A percentile compares a stretch with the other conserved stretches of the same genome.
phyloP scores from a whole-genome alignment of 345 rosid species.

The Firmiana major region DNA sequence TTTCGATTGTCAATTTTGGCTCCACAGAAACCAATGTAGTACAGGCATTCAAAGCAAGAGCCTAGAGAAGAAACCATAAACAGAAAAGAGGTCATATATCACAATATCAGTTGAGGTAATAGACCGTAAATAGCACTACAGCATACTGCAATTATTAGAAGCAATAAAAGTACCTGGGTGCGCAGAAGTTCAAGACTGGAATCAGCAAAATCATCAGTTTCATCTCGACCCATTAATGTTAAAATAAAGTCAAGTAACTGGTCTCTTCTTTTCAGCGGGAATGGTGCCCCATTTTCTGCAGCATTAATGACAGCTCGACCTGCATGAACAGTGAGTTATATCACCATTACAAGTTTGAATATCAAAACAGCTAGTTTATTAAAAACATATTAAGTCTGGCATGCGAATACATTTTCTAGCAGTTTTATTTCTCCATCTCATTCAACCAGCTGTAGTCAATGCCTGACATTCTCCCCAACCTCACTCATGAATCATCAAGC shows the following conservation, averaged over 20 bases:
- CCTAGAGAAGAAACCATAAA: conserved; percentile 47
- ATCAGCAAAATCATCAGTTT: conserved; percentile 73
- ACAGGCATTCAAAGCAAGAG: conserved; percentile 93
- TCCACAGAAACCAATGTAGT: conserved; percentile 95
- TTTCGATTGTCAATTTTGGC: conserved; percentile 90
- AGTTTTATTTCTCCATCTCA: not conserved
- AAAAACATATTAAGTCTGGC: not conserved
- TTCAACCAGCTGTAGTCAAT: not conserved
- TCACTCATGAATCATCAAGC: not conserved
- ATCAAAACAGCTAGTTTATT: conserved; percentile 7
- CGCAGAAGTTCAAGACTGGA: conserved; percentile 81
- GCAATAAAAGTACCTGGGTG: conserved; percentile 59
- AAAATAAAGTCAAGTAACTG: conserved; percentile 78
- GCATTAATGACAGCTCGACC: conserved; percentile 95
- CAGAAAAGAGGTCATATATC: not conserved
- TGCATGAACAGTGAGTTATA: conserved; percentile 31
- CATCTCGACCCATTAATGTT: conserved; percentile 95
- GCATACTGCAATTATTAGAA: not conserved
- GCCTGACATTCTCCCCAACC: not conserved
- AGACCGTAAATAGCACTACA: not conserved
- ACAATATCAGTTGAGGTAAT: not conserved
- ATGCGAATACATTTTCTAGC: not conserved
- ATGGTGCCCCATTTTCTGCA: conserved; percentile 77
- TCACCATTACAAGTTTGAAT: conserved; percentile 11
- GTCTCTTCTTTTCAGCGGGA: conserved; percentile 91